These are phyloP conservation scores for Microcyclosporella mali DNA, from an alignment of 2,329 filamentous ascomycete genomes.

Conservation along the genomic window DNA sequence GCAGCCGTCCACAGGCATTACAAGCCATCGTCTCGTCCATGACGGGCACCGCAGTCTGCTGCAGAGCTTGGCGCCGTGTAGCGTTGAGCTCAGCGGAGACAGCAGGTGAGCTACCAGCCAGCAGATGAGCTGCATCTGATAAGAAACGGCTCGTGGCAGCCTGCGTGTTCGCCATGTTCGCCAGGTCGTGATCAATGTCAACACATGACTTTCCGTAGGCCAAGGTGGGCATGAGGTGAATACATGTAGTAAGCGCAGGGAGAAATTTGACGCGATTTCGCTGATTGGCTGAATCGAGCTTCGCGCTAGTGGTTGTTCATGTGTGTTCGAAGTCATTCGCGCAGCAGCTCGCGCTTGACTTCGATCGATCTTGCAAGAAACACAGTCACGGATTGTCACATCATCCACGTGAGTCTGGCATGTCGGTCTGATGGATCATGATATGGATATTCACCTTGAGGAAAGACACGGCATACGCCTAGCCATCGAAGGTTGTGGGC, in stretches of 20 bases:
- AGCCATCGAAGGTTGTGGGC: conserved; percentile 84
- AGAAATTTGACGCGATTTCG: too few species aligned
- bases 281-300: neutral
- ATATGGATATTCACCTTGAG: conserved; percentile 12
- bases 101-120: conserved; percentile 9
- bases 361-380: neutral
- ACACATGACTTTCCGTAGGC: too few species aligned
- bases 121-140: conserved; percentile 2
- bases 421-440: neutral
- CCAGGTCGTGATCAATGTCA: neutral
- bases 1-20: conserved; percentile 55
- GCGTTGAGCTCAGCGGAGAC: conserved; percentile 11
- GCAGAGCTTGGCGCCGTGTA: neutral
- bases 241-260: too few species aligned
- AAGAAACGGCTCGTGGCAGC: conserved; percentile 1
- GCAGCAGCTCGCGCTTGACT: too few species aligned
- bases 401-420: neutral
- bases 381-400: neutral
- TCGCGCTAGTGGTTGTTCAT: neutral
- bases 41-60: neutral
- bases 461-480: conserved; percentile 51
- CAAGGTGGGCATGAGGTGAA: too few species aligned
- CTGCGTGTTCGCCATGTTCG: neutral
- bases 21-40: conserved; percentile 41
- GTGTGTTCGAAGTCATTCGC: too few species aligned